Evolutionary conservation across 768 basidiomycete genomes (phyloP), one percentile per base, ranked within the genome.

Genomic region (Amanita subjunquillea): DNA sequence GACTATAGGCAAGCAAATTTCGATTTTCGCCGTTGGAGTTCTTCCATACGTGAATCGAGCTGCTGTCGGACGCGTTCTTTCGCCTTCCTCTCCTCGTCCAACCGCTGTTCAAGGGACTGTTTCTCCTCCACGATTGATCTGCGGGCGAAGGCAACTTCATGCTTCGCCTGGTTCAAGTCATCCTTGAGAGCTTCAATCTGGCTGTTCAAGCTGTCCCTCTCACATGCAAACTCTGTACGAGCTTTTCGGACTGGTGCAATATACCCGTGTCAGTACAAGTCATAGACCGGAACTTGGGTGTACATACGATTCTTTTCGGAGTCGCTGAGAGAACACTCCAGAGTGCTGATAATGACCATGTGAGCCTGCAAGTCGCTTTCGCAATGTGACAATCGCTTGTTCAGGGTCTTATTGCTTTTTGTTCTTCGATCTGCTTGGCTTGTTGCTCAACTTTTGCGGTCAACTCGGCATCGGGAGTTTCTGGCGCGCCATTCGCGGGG

Each of bases 381-480:
- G 62, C 91, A 93, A 65, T 95, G 92, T n/a, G 82, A 82, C 45
- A 96, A 66, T 66, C 93, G 91, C 66, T 95, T 93, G 68, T 92
- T 93, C 56, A 96, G 77, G 22, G 88, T 92, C 68, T 90, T 88
- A 91, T 93, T 48, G 76, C 79, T 59, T 91, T 87, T 63, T 91
- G 87, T 71, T 94, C 91, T 10, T 82, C 87, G 36, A 92, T 69
- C 43, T 78, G 82, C 60, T 85, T 87, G 17, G 78, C 66, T 65
- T 88, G 87, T 55, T 87, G 80, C 60, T 89, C 87, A 6, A 92
- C 59, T 60, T 79, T 80, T 40, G 67, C 70, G 2, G 68, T 58
- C 5, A 78, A 54, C 65, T 89, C 89, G 41, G 71, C 53, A 59
- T 91, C 89, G 15, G 72, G 54, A 10, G 65, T 61, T 15, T 69